These are phyloP conservation scores for Juglanconis sp. DNA, from an alignment of 2,329 filamentous ascomycete genomes.

Conservation along the genomic window DNA sequence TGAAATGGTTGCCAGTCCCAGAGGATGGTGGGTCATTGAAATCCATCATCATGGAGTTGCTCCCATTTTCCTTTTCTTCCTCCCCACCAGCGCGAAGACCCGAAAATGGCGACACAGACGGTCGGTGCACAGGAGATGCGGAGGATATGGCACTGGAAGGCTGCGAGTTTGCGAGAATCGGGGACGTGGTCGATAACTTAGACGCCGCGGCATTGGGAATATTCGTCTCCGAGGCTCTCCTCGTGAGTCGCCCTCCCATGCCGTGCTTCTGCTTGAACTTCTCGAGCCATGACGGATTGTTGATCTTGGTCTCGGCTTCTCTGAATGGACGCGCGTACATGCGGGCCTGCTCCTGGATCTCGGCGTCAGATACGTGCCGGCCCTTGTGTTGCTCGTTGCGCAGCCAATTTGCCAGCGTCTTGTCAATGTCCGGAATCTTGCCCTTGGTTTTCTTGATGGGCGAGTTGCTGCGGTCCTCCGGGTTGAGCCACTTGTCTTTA, in stretches of 20 bases:
- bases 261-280: slow-evolving; percentile 92
- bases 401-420: slow-evolving; percentile 83
- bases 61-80: slow-evolving; percentile 57
- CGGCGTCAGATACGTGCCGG: slow-evolving; percentile 69
- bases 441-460: slow-evolving; percentile 80
- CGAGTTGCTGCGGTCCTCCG: slow-evolving; percentile 74
- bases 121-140: slow-evolving; percentile 63
- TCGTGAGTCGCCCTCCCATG: slow-evolving; percentile 46
- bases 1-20: slow-evolving; percentile 47
- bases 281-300: slow-evolving; percentile 80
- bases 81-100: slow-evolving; percentile 54
- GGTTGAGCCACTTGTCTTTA: slow-evolving; percentile 89
- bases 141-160: slow-evolving; percentile 69
- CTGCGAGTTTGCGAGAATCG: slow-evolving; percentile 53
- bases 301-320: slow-evolving; percentile 66
- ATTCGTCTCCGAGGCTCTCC: slow-evolving; percentile 64
- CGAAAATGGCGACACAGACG: slow-evolving; percentile 68
- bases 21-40: slow-evolving; percentile 35
- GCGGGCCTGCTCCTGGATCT: slow-evolving; percentile 78
- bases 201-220: slow-evolving; percentile 59
- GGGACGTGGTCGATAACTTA: slow-evolving; percentile 52
- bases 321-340: slow-evolving; percentile 74
- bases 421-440: slow-evolving; percentile 86
- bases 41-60: slow-evolving; percentile 40
- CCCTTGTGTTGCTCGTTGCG: slow-evolving; percentile 77